Evolutionary conservation across 768 basidiomycete species (phyloP), one percentile per base, ranked within the genome.

Genomic region (Gloeopeniophorella convolvens): DNA sequence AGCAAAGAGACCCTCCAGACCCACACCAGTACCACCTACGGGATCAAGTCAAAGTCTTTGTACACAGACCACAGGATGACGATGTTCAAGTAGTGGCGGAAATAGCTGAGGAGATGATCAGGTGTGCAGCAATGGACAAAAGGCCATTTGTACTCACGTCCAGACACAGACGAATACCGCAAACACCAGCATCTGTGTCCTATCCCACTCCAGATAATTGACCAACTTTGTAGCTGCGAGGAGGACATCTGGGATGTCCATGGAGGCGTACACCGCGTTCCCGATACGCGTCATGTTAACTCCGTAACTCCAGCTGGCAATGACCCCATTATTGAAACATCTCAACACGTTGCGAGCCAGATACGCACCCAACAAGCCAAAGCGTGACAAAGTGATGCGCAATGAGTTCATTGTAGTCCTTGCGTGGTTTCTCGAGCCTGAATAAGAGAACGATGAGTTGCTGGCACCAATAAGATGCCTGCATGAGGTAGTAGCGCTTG

Each of bases 211-310:
- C 24, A 96, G 74, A 63, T 99, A 99, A 68, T 95, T 94, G 36
- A 93, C 62, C 11, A 92, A 64, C 69, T 98, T 98, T 15, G 88
- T 83, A 45, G 91, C 85, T 11, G 89, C 92, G 11, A 99, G 73
- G 66, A 86, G 89, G 28, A 80, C 69, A 63, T 99, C 96, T 0
- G 94, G 91, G 16, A 94, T 74, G 70, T 99, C 96, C 96, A 98
- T 98, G 64, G 92, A 96, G 69, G 94, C 76, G 60, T 85, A 98
- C 24, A 99, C 79, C 5, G 92, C 85, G 56, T 89, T 87, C 9
- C 96, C 96, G 35, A 98, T 93, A 44, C 78, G 67, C 0, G 93
- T 97, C 45, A 91, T 35, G 67, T 90, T 93, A 57, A 82, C 54
- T 27, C 83, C 58, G 61, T 91, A 89, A 58, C 89, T 91, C 89